These are phyloP conservation scores for Phytopythium delawarense DNA, from an alignment of 352 stramenopile species.

Conservation along the genomic window DNA sequence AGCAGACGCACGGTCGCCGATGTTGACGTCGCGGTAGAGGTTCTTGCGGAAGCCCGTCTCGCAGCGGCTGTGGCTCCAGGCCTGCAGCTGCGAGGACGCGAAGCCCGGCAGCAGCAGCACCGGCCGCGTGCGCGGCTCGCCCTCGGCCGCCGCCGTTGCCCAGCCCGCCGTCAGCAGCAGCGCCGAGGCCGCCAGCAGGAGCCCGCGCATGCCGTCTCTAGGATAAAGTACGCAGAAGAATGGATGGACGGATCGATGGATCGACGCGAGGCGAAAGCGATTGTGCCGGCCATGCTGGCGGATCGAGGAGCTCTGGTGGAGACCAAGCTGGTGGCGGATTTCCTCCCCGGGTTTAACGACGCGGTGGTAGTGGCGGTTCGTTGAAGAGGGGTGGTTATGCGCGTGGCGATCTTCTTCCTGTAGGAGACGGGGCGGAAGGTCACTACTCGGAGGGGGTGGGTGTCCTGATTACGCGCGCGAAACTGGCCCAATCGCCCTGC, in stretches of 20 bases:
- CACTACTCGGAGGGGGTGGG: not conserved
- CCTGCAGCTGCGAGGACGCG: constrained; percentile 71
- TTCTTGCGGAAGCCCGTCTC: constrained; percentile 67
- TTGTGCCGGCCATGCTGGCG: not conserved
- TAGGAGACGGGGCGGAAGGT: too few species aligned
- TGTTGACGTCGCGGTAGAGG: constrained; percentile 70
- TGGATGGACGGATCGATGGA: too few species aligned
- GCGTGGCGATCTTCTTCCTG: constrained; percentile 1
- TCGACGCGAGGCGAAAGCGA: not conserved
- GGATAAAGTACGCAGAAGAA: too few species aligned
- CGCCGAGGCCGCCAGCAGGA: not conserved
- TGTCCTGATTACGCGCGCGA: constrained; percentile 7
- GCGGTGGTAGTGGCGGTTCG: too few species aligned
- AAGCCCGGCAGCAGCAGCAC: constrained; percentile 77
- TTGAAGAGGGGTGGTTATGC: not conserved
- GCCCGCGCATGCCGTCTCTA: not conserved
- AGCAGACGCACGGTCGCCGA: constrained; percentile 57
- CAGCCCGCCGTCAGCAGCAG: too few species aligned
- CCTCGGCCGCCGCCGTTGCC: constrained; percentile 3
- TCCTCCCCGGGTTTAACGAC: not conserved
- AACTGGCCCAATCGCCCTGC: constrained; percentile 1
- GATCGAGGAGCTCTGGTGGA: not conserved
- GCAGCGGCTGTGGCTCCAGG: constrained; percentile 59
- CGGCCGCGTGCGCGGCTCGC: constrained; percentile 28
- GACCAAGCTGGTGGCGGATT: not conserved